Conservation (phyloP, 129 eudicot genomes). For the Tanacetum coccineum region DNA sequence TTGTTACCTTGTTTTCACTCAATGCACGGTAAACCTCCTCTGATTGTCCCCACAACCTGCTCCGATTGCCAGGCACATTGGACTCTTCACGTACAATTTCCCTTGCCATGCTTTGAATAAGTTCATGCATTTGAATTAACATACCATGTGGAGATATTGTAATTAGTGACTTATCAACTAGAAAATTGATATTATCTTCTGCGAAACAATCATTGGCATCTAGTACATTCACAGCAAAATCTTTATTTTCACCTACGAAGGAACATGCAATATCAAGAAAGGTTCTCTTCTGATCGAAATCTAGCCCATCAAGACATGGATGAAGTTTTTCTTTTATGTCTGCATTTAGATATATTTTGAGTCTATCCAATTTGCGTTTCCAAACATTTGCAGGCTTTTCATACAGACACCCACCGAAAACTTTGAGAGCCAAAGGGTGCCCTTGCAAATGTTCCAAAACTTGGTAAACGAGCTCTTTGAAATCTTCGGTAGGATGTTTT, state of each 20-base stretch:
- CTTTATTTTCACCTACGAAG: constrained; percentile 13
- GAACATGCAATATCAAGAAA: constrained; percentile 33
- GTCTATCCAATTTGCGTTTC: constrained; percentile 8
- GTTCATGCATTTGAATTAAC: too few species aligned
- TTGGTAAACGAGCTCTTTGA: neutral
- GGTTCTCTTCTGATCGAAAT: constrained; percentile 14
- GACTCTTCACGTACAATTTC: too few species aligned
- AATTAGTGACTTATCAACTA: constrained; percentile 21
- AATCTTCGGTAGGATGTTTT: neutral
- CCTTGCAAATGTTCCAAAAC: neutral
- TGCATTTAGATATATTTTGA: neutral
- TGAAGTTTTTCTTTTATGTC: neutral
- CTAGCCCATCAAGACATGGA: constrained; percentile 20
- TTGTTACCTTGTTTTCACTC: too few species aligned
- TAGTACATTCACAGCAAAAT: too few species aligned
- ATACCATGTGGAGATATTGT: neutral
- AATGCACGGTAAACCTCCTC: too few species aligned
- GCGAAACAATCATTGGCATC: constrained; percentile 16
- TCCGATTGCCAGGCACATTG: too few species aligned
- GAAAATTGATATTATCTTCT: constrained; percentile 12
- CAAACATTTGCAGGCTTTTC: neutral
- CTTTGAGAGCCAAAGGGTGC: too few species aligned
- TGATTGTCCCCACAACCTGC: too few species aligned
- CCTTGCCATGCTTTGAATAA: too few species aligned
- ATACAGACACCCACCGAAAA: neutral